These are phyloP conservation scores for Trypethelium eluteriae DNA, from an alignment of 495 filamentous ascomycete species.

Conservation along the genomic window DNA sequence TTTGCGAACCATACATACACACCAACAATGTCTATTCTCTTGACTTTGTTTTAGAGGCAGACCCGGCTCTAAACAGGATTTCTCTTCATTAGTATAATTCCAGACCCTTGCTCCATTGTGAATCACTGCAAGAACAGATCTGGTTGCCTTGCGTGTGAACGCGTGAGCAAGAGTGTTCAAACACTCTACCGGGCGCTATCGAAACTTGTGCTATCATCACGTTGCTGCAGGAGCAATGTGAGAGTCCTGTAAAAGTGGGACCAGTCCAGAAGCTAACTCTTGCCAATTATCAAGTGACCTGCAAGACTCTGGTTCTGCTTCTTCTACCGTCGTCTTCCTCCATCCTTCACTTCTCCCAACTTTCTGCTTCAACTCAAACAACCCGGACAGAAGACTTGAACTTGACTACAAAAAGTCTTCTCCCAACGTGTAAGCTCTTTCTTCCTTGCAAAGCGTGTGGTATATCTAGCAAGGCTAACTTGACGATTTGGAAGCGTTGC, in stretches of 20 bases:
- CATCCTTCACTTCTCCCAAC: neutral
- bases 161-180: neutral
- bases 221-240: neutral
- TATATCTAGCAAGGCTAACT: neutral
- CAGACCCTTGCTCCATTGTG: too few species aligned
- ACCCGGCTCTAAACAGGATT: too few species aligned
- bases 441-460: neutral
- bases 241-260: neutral
- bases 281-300: neutral
- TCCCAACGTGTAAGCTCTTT: neutral
- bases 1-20: too few species aligned
- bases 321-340: neutral
- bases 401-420: neutral
- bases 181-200: neutral
- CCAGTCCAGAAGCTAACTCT: neutral
- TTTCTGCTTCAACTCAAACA: neutral
- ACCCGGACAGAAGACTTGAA: neutral
- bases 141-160: neutral
- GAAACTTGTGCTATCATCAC: neutral
- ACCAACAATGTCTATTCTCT: too few species aligned
- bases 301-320: neutral
- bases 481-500: neutral
- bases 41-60: too few species aligned
- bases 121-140: neutral
- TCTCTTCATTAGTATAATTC: too few species aligned